A percentile compares a stretch with the other conserved stretches of the same genome.
phyloP scores from a whole-genome alignment of 768 basidiomycete species.

The Rickenella mellea region DNA sequence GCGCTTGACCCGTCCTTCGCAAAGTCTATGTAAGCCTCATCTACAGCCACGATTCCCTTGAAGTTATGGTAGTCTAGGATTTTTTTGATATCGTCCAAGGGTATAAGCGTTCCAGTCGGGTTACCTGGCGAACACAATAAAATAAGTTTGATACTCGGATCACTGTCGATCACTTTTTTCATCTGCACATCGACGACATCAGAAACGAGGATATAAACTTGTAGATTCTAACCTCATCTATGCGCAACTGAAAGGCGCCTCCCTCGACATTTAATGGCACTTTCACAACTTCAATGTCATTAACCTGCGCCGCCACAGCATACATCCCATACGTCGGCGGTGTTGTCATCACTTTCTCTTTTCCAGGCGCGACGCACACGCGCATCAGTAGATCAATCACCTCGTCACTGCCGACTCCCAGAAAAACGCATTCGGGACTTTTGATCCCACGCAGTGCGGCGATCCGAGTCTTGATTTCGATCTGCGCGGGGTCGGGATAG shows the following conservation, averaged over 20 bases:
- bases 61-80: slow-evolving; percentile 73
- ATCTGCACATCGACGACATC: slow-evolving; percentile 34
- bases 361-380: slow-evolving; percentile 69
- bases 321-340: slow-evolving; percentile 99
- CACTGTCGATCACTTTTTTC: slow-evolving; percentile 54
- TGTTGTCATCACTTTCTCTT: slow-evolving; percentile 78
- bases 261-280: slow-evolving; percentile 74
- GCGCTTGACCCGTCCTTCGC: slow-evolving; percentile 54
- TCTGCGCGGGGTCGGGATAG: slow-evolving; percentile 90
- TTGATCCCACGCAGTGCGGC: slow-evolving; percentile 65
- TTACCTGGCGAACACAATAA: slow-evolving; percentile 98
- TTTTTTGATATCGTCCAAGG: slow-evolving; percentile 55
- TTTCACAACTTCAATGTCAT: slow-evolving; percentile 79
- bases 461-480: slow-evolving; percentile 66
- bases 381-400: slow-evolving; percentile 92
- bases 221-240: slow-evolving; percentile 54
- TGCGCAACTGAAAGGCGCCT: slow-evolving; percentile 68
- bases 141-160: slow-evolving; percentile 80
- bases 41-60: slow-evolving; percentile 87
- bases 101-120: slow-evolving; percentile 83
- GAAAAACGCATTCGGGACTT: slow-evolving; percentile 50
- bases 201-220: background rate
- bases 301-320: slow-evolving; percentile 86
- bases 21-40: slow-evolving; percentile 98
- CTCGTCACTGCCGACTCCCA: slow-evolving; percentile 96